Evolutionary conservation across 2,329 filamentous ascomycete species (phyloP).

Genomic region (Blastomyces gilchristii): DNA sequence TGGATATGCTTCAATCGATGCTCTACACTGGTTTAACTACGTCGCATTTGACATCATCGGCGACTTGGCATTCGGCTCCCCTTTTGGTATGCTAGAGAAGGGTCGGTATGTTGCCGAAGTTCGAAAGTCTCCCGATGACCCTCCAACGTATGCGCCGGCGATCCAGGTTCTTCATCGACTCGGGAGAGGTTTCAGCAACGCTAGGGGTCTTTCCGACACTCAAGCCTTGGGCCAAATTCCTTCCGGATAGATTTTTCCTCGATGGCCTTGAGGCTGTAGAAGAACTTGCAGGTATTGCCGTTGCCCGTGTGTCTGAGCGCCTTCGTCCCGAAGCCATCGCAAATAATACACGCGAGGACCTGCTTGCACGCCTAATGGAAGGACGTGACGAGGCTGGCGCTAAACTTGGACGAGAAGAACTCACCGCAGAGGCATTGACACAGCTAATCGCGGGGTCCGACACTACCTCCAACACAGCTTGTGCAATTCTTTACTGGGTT

Average conservation of each 20-base stretch:
- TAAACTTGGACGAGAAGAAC: slow-evolving; percentile 63
- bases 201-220: slow-evolving; percentile 64
- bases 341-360: slow-evolving; percentile 59
- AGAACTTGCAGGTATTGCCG: slow-evolving; percentile 76
- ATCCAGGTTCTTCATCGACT: slow-evolving; percentile 82
- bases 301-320: slow-evolving; percentile 66
- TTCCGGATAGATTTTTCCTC: slow-evolving; percentile 74
- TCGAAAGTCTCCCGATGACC: slow-evolving; percentile 48
- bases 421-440: slow-evolving; percentile 80
- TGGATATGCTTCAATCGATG: slow-evolving; percentile 56
- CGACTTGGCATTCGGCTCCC: slow-evolving; percentile 59
- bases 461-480: slow-evolving; percentile 61
- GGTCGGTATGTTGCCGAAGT: slow-evolving; percentile 71
- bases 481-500: slow-evolving; percentile 71
- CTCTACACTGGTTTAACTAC: slow-evolving; percentile 71
- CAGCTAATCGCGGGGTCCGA: slow-evolving; percentile 70
- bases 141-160: slow-evolving; percentile 61
- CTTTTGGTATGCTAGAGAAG: slow-evolving; percentile 72
- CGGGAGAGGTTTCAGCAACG: slow-evolving; percentile 75
- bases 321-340: slow-evolving; percentile 55
- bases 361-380: slow-evolving; percentile 75
- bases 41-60: slow-evolving; percentile 52
- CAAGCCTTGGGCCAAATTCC: slow-evolving; percentile 68
- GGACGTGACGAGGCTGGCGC: slow-evolving; percentile 71
- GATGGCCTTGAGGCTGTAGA: slow-evolving; percentile 64